phyloP scores from a whole-genome alignment of 2,329 filamentous ascomycete genomes.

The Ceratocystiopsis minuta region DNA sequence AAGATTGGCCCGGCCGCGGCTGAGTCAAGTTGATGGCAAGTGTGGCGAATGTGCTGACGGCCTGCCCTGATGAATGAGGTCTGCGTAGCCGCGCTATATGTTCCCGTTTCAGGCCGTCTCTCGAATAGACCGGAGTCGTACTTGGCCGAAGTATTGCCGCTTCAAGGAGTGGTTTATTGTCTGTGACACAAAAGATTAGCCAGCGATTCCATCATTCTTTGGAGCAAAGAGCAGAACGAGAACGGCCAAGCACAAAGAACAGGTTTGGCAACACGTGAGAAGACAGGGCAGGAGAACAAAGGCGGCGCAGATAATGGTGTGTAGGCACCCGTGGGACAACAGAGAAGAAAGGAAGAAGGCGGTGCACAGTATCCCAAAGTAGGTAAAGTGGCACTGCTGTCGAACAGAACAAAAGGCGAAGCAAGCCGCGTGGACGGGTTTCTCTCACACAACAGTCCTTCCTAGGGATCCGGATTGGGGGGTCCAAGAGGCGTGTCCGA shows the following conservation, averaged over 20 bases:
- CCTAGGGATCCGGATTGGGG: background rate
- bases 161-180: background rate
- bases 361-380: background rate
- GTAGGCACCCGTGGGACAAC: no score
- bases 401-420: background rate
- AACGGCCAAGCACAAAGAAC: background rate
- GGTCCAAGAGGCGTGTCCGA: background rate
- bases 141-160: slow-evolving; percentile 3
- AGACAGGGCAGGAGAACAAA: no score
- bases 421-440: background rate
- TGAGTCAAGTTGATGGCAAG: background rate
- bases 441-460: no score
- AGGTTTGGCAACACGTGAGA: no score
- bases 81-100: no score
- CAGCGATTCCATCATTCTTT: slow-evolving; percentile 3
- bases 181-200: slow-evolving; percentile 6
- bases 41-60: background rate
- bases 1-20: background rate
- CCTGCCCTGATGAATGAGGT: background rate
- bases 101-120: no score
- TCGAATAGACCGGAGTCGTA: slow-evolving; percentile 2
- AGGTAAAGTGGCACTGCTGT: no score
- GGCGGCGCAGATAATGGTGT: no score
- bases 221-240: background rate
- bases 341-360: background rate